Percentiles rank a stretch among this genome's conserved stretches.
phyloP scores from a whole-genome alignment of 2,329 filamentous ascomycete genomes.

The Hypoxylon sp. region DNA sequence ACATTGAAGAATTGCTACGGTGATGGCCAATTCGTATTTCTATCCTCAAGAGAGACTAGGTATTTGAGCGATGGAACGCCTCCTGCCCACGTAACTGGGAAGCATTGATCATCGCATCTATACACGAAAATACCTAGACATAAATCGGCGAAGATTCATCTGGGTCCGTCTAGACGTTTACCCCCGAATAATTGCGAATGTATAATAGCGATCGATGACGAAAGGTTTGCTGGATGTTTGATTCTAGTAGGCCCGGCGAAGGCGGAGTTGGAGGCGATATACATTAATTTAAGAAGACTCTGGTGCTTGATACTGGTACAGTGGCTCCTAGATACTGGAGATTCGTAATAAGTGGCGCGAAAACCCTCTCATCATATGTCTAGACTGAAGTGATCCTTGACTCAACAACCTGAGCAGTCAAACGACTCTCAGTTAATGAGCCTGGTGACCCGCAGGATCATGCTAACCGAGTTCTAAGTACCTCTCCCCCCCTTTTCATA shows the following conservation, averaged over 20 bases:
- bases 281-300: neutral
- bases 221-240: neutral
- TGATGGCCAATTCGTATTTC: no score
- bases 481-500: constrained; percentile 2
- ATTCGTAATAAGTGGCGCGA: constrained; percentile 9
- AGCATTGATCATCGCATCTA: neutral
- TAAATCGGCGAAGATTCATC: neutral
- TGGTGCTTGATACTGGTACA: neutral
- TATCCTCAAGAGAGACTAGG: no score
- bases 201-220: neutral
- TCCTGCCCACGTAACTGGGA: neutral
- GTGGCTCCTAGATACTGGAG: neutral
- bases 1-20: neutral
- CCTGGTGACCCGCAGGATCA: neutral
- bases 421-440: neutral
- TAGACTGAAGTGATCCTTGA: neutral
- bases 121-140: neutral
- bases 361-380: constrained; percentile 1
- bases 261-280: neutral
- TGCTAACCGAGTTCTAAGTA: constrained; percentile 1
- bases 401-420: neutral
- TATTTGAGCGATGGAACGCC: no score
- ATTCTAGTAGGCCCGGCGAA: neutral
- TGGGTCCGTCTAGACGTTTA: neutral
- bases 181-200: neutral